Evolutionary conservation across 2,329 filamentous ascomycete genomes (phyloP).

Genomic region (Metarhizium guizhouense): DNA sequence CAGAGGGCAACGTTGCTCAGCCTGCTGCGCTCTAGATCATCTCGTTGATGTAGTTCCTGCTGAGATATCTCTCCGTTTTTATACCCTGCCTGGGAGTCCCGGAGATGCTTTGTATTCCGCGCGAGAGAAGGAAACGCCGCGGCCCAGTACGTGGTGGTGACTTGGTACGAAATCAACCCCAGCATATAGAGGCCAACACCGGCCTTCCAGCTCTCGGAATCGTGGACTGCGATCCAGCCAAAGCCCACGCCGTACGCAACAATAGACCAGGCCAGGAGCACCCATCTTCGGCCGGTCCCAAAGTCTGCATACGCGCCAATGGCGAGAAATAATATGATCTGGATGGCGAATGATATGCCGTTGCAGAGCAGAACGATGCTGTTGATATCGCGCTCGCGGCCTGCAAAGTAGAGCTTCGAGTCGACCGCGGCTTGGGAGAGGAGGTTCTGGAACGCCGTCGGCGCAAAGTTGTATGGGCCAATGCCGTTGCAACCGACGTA

Average conservation of each 20-base stretch:
- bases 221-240: conserved; percentile 58
- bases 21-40: conserved; percentile 54
- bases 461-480: conserved; percentile 54
- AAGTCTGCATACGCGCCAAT: conserved; percentile 53
- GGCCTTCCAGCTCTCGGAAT: conserved; percentile 47
- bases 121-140: conserved; percentile 41
- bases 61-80: conserved; percentile 39
- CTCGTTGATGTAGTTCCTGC: conserved; percentile 50
- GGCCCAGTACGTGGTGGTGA: conserved; percentile 60
- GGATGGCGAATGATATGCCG: conserved; percentile 61
- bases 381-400: conserved; percentile 48
- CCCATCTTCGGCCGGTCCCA: conserved; percentile 53
- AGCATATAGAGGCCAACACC: conserved; percentile 57
- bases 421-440: conserved; percentile 50
- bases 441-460: conserved; percentile 58
- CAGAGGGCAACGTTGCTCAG: conserved; percentile 57
- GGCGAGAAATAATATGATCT: conserved; percentile 46
- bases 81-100: conserved; percentile 21
- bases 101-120: conserved; percentile 24
- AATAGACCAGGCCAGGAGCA: conserved; percentile 51
- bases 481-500: conserved; percentile 60
- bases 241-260: conserved; percentile 57
- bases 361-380: conserved; percentile 57
- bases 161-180: conserved; percentile 57
- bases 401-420: conserved; percentile 42